Conservation (phyloP, 2,329 filamentous ascomycete species). For the Geosmithia flava region DNA sequence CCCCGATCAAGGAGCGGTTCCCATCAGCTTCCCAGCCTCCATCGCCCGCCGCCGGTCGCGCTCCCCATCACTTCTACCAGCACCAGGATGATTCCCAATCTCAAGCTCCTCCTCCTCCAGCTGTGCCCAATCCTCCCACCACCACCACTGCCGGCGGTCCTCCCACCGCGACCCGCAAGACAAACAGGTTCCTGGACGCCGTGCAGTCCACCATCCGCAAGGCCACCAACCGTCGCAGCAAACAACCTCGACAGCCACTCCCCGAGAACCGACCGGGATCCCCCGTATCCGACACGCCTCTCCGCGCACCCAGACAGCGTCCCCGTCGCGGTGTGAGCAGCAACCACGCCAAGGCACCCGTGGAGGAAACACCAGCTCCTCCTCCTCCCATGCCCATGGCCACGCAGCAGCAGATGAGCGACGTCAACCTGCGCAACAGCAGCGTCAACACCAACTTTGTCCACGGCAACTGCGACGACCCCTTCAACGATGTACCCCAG, state of each 20-base stretch:
- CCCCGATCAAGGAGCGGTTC: conserved; percentile 14
- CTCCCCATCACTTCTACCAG: conserved; percentile 16
- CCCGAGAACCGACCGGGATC: conserved; percentile 13
- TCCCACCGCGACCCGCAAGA: conserved; percentile 18
- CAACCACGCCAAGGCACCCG: conserved; percentile 6
- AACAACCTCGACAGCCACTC: conserved; percentile 12
- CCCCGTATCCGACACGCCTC: conserved; percentile 17
- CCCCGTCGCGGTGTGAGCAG: conserved; percentile 10
- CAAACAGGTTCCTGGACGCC: conserved; percentile 27
- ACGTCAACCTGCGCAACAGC: background rate
- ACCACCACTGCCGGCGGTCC: no score
- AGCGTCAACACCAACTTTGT: conserved; percentile 13
- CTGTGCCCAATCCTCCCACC: no score
- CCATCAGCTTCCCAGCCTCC: conserved; percentile 12
- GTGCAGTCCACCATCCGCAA: conserved; percentile 27
- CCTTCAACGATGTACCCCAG: conserved; percentile 19
- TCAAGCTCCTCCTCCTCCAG: no score
- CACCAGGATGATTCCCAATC: no score
- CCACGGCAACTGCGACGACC: conserved; percentile 23
- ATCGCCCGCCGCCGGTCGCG: conserved; percentile 12
- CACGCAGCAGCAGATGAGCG: no score
- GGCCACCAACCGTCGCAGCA: conserved; percentile 21
- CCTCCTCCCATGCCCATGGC: background rate
- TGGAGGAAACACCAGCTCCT: background rate
- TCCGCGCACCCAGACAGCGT: conserved; percentile 19